These are phyloP conservation scores for Vanilla planifolia DNA, from an alignment of 106 monocot species.

Conservation along the genomic window DNA sequence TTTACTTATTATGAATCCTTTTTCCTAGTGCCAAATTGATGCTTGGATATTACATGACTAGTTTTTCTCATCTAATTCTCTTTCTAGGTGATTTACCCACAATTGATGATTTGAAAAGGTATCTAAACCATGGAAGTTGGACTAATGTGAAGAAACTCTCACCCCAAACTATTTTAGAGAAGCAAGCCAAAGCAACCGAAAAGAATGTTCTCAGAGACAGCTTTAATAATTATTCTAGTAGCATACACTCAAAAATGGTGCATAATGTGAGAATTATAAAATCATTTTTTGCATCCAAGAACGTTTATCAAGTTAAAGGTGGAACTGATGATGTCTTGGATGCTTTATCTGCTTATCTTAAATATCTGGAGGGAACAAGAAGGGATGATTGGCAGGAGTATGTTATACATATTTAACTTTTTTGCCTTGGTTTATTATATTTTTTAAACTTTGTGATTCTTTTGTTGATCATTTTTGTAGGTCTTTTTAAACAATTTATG, in stretches of 20 bases:
- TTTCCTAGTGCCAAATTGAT: not conserved
- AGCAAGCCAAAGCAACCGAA: slow-evolving; percentile 6
- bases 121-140: slow-evolving; percentile 50
- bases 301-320: slow-evolving; percentile 56
- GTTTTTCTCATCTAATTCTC: slow-evolving; percentile 9
- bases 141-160: slow-evolving; percentile 41
- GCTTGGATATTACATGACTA: not conserved
- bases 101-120: slow-evolving; percentile 52
- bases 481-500: not conserved
- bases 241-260: slow-evolving; percentile 5
- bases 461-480: not conserved
- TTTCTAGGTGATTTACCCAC: slow-evolving; percentile 68
- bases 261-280: slow-evolving; percentile 25
- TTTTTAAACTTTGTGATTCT: not conserved
- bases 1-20: not conserved
- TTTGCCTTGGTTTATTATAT: not conserved
- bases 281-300: slow-evolving; percentile 60
- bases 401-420: slow-evolving; percentile 4
- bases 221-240: slow-evolving; percentile 4
- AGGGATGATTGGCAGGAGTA: slow-evolving; percentile 97
- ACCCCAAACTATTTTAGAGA: slow-evolving; percentile 43
- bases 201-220: slow-evolving; percentile 14
- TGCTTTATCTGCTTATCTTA: slow-evolving; percentile 79
- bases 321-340: slow-evolving; percentile 61
- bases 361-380: slow-evolving; percentile 85